Evolutionary conservation across 331 rosid genomes (phyloP), one percentile per base, ranked within the genome.

Genomic region (Rosa hybrid): DNA sequence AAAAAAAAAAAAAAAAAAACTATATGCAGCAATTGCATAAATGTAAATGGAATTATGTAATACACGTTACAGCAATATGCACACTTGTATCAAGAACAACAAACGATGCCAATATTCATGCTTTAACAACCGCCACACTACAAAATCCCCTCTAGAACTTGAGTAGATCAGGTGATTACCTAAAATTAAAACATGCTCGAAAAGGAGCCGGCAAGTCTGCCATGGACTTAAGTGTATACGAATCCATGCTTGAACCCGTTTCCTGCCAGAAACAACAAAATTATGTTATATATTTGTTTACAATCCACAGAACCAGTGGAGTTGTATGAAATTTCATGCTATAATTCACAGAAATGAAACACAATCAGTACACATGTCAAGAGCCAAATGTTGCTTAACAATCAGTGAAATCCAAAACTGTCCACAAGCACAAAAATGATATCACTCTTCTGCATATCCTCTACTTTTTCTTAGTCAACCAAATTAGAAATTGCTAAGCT

Each of bases 111-210:
- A 16, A 25, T 18, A 69, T 41, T 25, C 27, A 49, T 75, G 78
- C 69, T 44, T 45, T 71, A 23, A 73, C 59, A 62, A 62, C 49
- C 78, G 78, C 51, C 76, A 72, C 80, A 12, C 45, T 59, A 64
- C 54, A 77, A 12, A 75, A 39, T 27, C 53, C 69, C 69, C 38
- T 57, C 6, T 8, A 41, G 16, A 86, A 85, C 69, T 46, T 60
- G 49, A 65, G 45, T 21, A 13, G 27, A 44, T 17, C 64, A 18
- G 68, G 51, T 53, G 2, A 57, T 79, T 89, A 95, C 99, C 99
- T 95, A 94, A 91, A 95, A 78, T 84, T 90, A 85, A 95, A 95
- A 80, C 85, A 81, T 16, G 98, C 86, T 12, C 86, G 97, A 83
- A 95, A 88, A 27, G 84, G 89, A 10, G 79, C 86, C 7, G 99